Evolutionary conservation across 1,284 basidiomycete genomes (phyloP).

Genomic region (Moesziomyces parantarcticus): DNA sequence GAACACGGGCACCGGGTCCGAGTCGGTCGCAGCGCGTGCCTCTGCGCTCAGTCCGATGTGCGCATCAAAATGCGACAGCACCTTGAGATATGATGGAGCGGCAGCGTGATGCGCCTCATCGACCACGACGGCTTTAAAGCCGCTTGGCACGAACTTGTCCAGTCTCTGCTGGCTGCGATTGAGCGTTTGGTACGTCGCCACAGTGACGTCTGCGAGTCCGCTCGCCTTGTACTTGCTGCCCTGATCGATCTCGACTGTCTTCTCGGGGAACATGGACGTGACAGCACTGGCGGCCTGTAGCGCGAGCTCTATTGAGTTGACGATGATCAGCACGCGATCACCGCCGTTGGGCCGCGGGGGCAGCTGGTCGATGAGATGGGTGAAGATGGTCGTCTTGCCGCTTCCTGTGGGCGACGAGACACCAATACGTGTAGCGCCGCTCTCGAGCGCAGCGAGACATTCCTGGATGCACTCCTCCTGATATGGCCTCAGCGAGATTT

Average conservation of each 20-base stretch:
- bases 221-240: constrained; percentile 79
- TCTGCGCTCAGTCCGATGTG: constrained; percentile 38
- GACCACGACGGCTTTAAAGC: constrained; percentile 82
- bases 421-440: constrained; percentile 80
- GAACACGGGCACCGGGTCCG: constrained; percentile 77
- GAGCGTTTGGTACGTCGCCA: constrained; percentile 92
- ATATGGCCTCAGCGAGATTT: constrained; percentile 76
- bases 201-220: constrained; percentile 85
- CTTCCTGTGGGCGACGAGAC: constrained; percentile 85
- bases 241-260: constrained; percentile 91
- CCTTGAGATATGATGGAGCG: constrained; percentile 82
- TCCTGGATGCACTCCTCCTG: constrained; percentile 85
- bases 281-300: constrained; percentile 85
- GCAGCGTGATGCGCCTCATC: constrained; percentile 87
- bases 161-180: constrained; percentile 75
- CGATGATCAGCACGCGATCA: constrained; percentile 79
- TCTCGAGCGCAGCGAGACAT: constrained; percentile 79
- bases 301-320: constrained; percentile 88
- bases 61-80: constrained; percentile 80
- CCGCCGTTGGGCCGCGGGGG: constrained; percentile 17
- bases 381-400: constrained; percentile 91
- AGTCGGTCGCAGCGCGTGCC: background rate
- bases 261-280: constrained; percentile 76
- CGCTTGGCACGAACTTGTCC: constrained; percentile 80
- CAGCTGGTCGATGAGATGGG: constrained; percentile 56